A percentile compares a stretch with the other conserved stretches of the same genome.
phyloP scores from a whole-genome alignment of 768 basidiomycete genomes.

The Hypsizygus marmoreus region DNA sequence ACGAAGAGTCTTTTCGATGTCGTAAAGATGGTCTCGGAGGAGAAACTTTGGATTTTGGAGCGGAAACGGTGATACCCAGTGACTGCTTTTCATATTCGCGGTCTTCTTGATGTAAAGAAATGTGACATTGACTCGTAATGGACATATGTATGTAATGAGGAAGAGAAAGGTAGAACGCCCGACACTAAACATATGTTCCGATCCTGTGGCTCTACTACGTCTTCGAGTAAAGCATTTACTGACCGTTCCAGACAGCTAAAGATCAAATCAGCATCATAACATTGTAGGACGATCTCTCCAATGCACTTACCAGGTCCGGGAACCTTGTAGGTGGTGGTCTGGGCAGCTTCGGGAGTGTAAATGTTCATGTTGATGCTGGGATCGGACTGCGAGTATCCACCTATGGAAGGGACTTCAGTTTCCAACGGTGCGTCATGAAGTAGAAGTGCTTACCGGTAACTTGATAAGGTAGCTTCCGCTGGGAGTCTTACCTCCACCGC shows the following conservation, averaged over 20 bases:
- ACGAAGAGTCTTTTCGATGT: constrained; percentile 23
- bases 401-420: constrained; percentile 5
- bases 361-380: constrained; percentile 40
- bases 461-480: constrained; percentile 32
- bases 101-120: neutral
- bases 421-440: neutral
- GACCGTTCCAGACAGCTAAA: constrained; percentile 25
- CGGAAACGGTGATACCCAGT: constrained; percentile 17
- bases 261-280: neutral
- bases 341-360: constrained; percentile 33
- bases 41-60: constrained; percentile 54
- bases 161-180: neutral
- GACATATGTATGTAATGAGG: neutral
- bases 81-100: neutral
- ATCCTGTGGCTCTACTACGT: too few relatives aligned
- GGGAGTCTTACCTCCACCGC: constrained; percentile 35
- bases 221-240: constrained; percentile 12
- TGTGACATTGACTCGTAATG: neutral
- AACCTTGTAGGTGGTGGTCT: constrained; percentile 33
- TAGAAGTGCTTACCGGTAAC: constrained; percentile 29
- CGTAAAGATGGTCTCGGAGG: constrained; percentile 38
- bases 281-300: neutral
- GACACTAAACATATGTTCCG: neutral
- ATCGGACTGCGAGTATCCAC: constrained; percentile 34
- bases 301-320: constrained; percentile 32